These are phyloP conservation scores for Brassica incana DNA, from an alignment of 345 rosid genomes.

Conservation along the genomic window DNA sequence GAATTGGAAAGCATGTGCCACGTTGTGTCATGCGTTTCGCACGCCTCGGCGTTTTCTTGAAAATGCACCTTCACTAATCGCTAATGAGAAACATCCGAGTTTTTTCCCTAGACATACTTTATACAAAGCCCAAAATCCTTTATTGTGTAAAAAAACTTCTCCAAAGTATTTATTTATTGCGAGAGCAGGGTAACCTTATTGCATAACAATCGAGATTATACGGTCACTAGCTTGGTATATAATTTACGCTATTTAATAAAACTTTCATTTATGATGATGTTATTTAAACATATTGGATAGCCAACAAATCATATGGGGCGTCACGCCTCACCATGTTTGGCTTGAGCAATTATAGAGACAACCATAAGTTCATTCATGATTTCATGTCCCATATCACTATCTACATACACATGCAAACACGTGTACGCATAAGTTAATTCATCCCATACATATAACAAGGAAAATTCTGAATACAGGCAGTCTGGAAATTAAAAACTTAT, in stretches of 20 bases:
- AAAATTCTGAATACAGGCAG: background rate
- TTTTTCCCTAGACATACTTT: too few species aligned
- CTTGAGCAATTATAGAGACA: conserved; percentile 34
- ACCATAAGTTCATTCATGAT: conserved; percentile 24
- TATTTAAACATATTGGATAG: conserved; percentile 1
- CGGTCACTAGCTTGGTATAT: background rate
- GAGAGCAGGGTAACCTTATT: background rate
- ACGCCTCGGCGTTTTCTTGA: conserved; percentile 24
- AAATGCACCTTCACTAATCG: background rate
- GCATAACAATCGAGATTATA: background rate
- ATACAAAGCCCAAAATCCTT: too few species aligned
- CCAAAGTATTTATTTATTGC: background rate
- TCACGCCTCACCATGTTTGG: conserved; percentile 35
- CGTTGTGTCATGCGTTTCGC: conserved; percentile 30
- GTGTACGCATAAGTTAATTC: conserved; percentile 6
- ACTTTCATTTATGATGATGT: background rate
- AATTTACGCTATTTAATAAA: background rate
- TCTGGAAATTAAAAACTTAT: background rate
- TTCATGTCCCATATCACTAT: conserved; percentile 28
- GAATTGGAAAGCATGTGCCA: background rate
- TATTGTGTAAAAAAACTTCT: too few species aligned
- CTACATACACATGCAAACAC: conserved; percentile 28
- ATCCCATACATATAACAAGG: background rate
- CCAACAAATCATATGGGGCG: conserved; percentile 34
- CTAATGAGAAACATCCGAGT: too few species aligned